Evolutionary conservation across 116 monocot genomes (phyloP), one percentile per base, ranked within the genome.

Genomic region (Iris pallida): DNA sequence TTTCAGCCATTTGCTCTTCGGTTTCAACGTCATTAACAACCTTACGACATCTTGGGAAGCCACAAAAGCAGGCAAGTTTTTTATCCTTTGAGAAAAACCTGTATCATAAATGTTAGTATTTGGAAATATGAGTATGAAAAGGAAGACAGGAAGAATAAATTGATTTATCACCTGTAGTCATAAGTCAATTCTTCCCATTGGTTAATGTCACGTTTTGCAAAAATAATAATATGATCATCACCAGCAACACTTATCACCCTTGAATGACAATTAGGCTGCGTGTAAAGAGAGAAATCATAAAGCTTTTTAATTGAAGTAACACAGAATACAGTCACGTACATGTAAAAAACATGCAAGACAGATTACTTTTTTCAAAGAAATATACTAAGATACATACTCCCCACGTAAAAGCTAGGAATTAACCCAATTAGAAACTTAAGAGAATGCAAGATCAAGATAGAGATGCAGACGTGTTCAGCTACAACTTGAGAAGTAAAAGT

Each of bases 191-290:
- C 99, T 71, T 99, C 93, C 99, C 93, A 90, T 52, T 79, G 68
- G 30, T 79, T 77, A 55, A 99, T 90, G 55, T 99, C 99, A 56
- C 99, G 85, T 82, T 99, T 99, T 69, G 99, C 99, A 90, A 90
- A 99, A 73, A 98, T 99, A 66, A 93, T 93, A 47, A 99, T 99
- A 75, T 93, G 99, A 45, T 86, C 88, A 61, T 84, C 82, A 66
- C 93, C 93, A 63, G 77, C 61, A 61, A 99, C 82, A 70, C 76
- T 93, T 63, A 99, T 86, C 49, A 82, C 82, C 67, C 99, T 93
- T 61, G 99, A 99, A 78, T 90, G 93, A 75, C 99, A 99, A 68
- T 99, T 99, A 41, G 99, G 99, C 98, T 98, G 90, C 68, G 85
- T 56, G 16, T 9, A 57, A 71, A 47, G 12, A 63, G 12, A 63